A percentile compares a stretch with the other conserved stretches of the same genome.
Evolutionary conservation across 2,329 filamentous ascomycete genomes (phyloP).

Genomic region (Penicillium sp.): DNA sequence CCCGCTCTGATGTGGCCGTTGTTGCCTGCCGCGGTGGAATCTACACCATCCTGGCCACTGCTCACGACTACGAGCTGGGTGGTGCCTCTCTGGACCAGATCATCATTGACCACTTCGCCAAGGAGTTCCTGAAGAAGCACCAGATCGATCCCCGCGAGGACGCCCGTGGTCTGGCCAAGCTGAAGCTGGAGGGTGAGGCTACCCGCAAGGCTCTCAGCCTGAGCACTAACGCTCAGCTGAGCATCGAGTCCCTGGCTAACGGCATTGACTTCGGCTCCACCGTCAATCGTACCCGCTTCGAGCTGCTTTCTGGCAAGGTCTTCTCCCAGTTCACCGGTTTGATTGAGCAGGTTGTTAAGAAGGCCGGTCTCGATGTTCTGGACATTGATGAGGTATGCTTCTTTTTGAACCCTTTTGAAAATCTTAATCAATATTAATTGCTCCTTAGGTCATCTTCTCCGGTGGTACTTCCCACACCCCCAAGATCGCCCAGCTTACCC

Average conservation of each 20-base stretch:
- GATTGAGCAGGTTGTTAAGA: slow-evolving; percentile 82
- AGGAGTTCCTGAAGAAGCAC: slow-evolving; percentile 99
- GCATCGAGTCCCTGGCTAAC: slow-evolving; percentile 85
- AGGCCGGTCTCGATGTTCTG: slow-evolving; percentile 86
- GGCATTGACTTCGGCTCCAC: slow-evolving; percentile 90
- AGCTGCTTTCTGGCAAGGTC: slow-evolving; percentile 83
- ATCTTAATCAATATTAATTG: neutral
- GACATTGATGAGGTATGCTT: slow-evolving; percentile 75
- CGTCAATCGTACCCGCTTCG: slow-evolving; percentile 91
- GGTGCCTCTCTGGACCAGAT: slow-evolving; percentile 86
- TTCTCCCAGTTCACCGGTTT: slow-evolving; percentile 87
- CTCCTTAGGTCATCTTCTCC: slow-evolving; percentile 74
- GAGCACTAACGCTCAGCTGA: slow-evolving; percentile 86
- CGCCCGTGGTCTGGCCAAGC: slow-evolving; percentile 81
- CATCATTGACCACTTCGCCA: slow-evolving; percentile 93
- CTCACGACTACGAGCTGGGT: slow-evolving; percentile 93
- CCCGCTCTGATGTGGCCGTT: slow-evolving; percentile 87
- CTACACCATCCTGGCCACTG: slow-evolving; percentile 91
- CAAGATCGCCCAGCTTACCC: slow-evolving; percentile 82
- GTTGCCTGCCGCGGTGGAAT: slow-evolving; percentile 91
- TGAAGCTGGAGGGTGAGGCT: slow-evolving; percentile 87
- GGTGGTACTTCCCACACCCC: slow-evolving; percentile 93
- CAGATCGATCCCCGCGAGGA: slow-evolving; percentile 84
- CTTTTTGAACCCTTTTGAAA: neutral
- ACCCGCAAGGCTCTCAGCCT: slow-evolving; percentile 91